Conservation (phyloP, 106 monocot genomes). For the Dendrobium nobile region DNA sequence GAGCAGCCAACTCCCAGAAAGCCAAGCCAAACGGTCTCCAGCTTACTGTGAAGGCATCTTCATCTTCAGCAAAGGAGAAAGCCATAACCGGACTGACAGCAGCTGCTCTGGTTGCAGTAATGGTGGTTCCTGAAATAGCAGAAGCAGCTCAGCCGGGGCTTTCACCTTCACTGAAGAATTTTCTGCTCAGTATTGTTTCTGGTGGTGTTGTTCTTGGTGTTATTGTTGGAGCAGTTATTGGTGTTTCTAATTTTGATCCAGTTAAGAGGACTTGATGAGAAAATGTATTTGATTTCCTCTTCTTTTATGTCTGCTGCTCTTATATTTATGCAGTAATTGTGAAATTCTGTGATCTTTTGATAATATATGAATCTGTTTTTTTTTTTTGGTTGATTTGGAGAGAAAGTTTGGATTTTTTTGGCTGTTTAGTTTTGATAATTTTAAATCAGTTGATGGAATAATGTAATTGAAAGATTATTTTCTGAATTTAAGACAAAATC, state of each 20-base stretch:
- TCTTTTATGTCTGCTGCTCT: not conserved
- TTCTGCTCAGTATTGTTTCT: slow-evolving; percentile 59
- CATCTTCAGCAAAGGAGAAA: slow-evolving; percentile 25
- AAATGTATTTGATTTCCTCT: not conserved
- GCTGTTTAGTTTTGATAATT: too few species aligned
- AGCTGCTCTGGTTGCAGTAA: slow-evolving; percentile 21
- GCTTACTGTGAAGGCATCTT: not conserved
- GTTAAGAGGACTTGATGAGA: slow-evolving; percentile 47
- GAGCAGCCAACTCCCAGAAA: not conserved
- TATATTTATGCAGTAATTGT: not conserved
- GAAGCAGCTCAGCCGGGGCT: slow-evolving; percentile 55
- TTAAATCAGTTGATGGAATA: too few species aligned
- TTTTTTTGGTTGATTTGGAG: not conserved
- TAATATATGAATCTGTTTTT: not conserved
- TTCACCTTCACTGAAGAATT: slow-evolving; percentile 71
- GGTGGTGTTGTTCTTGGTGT: slow-evolving; percentile 50
- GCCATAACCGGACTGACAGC: slow-evolving; percentile 34
- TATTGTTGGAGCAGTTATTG: slow-evolving; percentile 51
- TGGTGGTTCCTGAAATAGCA: slow-evolving; percentile 44
- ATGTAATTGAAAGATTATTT: too few species aligned
- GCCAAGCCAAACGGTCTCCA: not conserved
- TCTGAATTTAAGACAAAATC: too few species aligned
- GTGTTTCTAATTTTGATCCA: slow-evolving; percentile 67
- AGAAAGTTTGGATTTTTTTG: too few species aligned
- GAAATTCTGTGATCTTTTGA: not conserved